A percentile compares a stretch with the other conserved stretches of the same genome.
phyloP scores from a whole-genome alignment of 352 stramenopile species.

The Blastocystis sp. region DNA sequence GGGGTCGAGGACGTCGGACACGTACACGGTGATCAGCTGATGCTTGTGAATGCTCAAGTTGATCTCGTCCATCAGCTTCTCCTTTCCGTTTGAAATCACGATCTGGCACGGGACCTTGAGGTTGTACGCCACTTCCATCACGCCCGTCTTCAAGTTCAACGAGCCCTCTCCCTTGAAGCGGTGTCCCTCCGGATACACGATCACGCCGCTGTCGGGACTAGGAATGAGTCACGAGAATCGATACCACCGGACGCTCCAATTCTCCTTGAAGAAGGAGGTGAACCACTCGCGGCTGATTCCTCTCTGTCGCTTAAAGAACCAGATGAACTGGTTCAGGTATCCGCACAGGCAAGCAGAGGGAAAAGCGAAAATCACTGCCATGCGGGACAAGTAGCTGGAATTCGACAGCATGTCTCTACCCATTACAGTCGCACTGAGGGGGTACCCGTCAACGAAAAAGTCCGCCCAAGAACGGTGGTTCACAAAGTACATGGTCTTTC shows the following conservation, averaged over 20 bases:
- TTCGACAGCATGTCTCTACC: slow-evolving; percentile 56
- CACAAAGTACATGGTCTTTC: slow-evolving; percentile 74
- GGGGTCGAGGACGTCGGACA: slow-evolving; percentile 60
- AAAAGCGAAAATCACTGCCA: slow-evolving; percentile 72
- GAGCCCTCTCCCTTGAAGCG: slow-evolving; percentile 63
- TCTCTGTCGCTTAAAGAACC: slow-evolving; percentile 68
- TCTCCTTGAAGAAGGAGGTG: slow-evolving; percentile 67
- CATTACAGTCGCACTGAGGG: not conserved
- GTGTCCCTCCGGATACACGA: slow-evolving; percentile 73
- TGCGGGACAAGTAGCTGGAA: slow-evolving; percentile 61
- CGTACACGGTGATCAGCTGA: slow-evolving; percentile 25
- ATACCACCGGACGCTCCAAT: slow-evolving; percentile 38
- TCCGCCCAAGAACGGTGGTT: slow-evolving; percentile 74
- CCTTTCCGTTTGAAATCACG: slow-evolving; percentile 61
- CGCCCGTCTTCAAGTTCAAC: slow-evolving; percentile 58
- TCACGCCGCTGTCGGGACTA: slow-evolving; percentile 48
- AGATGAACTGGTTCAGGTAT: slow-evolving; percentile 69
- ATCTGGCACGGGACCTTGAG: slow-evolving; percentile 45
- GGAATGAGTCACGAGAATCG: not conserved
- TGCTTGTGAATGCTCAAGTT: slow-evolving; percentile 47
- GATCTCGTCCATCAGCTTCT: slow-evolving; percentile 61
- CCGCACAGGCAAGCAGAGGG: slow-evolving; percentile 47
- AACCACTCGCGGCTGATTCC: slow-evolving; percentile 69
- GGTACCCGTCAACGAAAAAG: slow-evolving; percentile 70
- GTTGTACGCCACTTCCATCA: slow-evolving; percentile 74